These are phyloP conservation scores for Nidularia pulvinata DNA, from an alignment of 768 basidiomycete species.

Conservation along the genomic window DNA sequence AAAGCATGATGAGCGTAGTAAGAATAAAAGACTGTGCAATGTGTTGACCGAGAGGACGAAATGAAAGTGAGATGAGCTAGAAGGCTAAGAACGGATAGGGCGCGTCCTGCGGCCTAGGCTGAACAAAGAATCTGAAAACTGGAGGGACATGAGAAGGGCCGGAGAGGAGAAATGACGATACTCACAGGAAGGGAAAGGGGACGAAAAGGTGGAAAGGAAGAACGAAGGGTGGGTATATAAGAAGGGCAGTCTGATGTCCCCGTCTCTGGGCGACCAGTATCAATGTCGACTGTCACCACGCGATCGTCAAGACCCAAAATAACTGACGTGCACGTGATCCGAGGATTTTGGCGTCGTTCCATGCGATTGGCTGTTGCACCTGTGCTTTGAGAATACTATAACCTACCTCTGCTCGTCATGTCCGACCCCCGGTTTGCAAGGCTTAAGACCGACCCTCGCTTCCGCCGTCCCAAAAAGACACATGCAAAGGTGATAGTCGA, in stretches of 20 bases:
- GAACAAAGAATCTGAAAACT: conserved; percentile 18
- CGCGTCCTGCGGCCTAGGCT: conserved; percentile 29
- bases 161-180: conserved; percentile 2
- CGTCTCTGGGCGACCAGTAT: conserved; percentile 3
- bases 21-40: conserved; percentile 3
- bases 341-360: neutral
- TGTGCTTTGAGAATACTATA: no score
- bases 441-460: conserved; percentile 90
- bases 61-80: conserved; percentile 12
- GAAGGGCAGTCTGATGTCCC: conserved; percentile 5
- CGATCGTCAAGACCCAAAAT: neutral
- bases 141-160: neutral
- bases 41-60: conserved; percentile 8
- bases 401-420: no score
- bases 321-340: neutral
- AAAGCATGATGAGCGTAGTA: conserved; percentile 40
- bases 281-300: neutral
- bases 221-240: conserved; percentile 13
- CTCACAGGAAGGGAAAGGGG: conserved; percentile 2
- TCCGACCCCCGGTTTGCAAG: conserved; percentile 88
- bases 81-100: conserved; percentile 19
- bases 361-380: no score
- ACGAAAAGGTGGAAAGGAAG: conserved; percentile 14
- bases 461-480: conserved; percentile 81
- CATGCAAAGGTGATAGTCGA: conserved; percentile 86